A percentile compares a stretch with the other conserved stretches of the same genome.
Evolutionary conservation across 768 basidiomycete genomes (phyloP).

Genomic region (Lactarius trivialis): DNA sequence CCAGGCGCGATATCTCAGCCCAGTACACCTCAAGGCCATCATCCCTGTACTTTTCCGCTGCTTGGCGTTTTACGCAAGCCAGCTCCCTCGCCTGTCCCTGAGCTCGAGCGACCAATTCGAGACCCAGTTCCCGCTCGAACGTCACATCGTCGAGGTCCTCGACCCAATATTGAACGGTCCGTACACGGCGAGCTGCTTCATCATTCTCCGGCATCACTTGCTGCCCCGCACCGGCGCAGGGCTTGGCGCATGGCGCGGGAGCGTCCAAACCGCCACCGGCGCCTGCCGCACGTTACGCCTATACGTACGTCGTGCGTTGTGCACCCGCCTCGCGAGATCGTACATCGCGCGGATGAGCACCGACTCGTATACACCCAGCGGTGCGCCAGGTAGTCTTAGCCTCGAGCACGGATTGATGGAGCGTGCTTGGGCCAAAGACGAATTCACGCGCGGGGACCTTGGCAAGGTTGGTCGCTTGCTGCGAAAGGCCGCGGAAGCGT

Average conservation of each 20-base stretch:
- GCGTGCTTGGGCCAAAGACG: constrained; percentile 66
- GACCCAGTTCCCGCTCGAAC: constrained; percentile 38
- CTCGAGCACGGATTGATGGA: constrained; percentile 62
- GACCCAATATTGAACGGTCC: constrained; percentile 55
- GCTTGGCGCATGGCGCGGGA: constrained; percentile 14
- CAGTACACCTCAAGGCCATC: constrained; percentile 46
- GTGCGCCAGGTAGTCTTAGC: constrained; percentile 52
- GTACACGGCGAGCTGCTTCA: constrained; percentile 58
- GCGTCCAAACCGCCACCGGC: constrained; percentile 28
- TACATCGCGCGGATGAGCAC: constrained; percentile 53
- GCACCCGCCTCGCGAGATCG: constrained; percentile 56
- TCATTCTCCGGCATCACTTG: constrained; percentile 52
- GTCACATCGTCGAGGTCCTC: constrained; percentile 50
- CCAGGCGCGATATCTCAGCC: constrained; percentile 53
- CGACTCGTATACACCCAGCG: constrained; percentile 49
- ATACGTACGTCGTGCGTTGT: constrained; percentile 55
- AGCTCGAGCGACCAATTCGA: constrained; percentile 32
- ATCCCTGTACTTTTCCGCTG: constrained; percentile 71
- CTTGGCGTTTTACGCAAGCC: constrained; percentile 55
- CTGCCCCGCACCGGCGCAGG: constrained; percentile 38
- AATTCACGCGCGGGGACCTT: constrained; percentile 61
- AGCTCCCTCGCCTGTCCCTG: constrained; percentile 63
- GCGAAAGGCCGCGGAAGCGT: constrained; percentile 48
- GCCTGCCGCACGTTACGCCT: constrained; percentile 49
- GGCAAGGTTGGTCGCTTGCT: constrained; percentile 49